Evolutionary conservation across 345 rosid genomes (phyloP).

Genomic region (Turnera subulata): DNA sequence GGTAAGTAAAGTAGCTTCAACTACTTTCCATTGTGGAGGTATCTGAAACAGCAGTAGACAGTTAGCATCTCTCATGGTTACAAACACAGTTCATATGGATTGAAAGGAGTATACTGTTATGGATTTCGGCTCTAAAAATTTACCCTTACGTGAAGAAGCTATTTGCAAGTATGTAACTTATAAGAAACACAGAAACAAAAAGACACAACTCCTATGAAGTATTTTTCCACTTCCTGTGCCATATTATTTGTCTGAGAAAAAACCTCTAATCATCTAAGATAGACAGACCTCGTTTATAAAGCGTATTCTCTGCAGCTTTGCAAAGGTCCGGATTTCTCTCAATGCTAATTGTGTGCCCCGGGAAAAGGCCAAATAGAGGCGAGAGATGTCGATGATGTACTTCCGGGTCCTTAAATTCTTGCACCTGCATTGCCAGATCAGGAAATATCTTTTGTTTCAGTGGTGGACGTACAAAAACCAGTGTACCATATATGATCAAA

Average conservation of each 20-base stretch:
- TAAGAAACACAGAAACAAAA: too few relatives aligned
- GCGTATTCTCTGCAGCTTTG: constrained; percentile 61
- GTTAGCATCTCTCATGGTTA: too few relatives aligned
- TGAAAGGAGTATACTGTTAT: too few relatives aligned
- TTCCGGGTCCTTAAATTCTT: constrained; percentile 78
- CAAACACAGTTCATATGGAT: too few relatives aligned
- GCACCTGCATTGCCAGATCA: constrained; percentile 35
- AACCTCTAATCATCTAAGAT: background rate
- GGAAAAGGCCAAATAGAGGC: constrained; percentile 88
- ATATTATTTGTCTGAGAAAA: background rate
- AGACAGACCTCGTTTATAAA: constrained; percentile 67
- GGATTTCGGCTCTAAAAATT: too few relatives aligned
- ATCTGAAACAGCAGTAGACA: too few relatives aligned
- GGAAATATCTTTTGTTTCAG: background rate
- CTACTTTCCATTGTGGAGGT: too few relatives aligned
- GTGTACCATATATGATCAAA: background rate
- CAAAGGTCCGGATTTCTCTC: constrained; percentile 68
- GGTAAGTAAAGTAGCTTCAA: too few relatives aligned
- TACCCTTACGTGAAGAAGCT: too few relatives aligned
- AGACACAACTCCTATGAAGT: too few relatives aligned
- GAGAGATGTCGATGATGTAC: constrained; percentile 87
- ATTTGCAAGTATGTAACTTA: too few relatives aligned
- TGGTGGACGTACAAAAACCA: background rate
- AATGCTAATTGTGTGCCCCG: constrained; percentile 67
- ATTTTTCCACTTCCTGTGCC: background rate